Percentiles rank a stretch among this genome's conserved stretches.
phyloP scores from a whole-genome alignment of 176 grass and related monocot genomes.

The Hyparrhenia diplandra region DNA sequence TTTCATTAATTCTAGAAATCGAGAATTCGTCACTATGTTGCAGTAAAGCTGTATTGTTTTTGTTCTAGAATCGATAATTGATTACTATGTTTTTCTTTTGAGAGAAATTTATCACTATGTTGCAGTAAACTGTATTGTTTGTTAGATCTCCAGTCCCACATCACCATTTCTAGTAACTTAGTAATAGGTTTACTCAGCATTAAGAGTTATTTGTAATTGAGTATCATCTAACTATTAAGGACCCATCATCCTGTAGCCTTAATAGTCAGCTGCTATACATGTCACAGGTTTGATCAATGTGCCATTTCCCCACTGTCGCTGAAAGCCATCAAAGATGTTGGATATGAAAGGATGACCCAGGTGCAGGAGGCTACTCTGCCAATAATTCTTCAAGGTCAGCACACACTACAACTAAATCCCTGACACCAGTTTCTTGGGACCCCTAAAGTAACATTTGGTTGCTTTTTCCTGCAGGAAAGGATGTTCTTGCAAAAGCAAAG shows the following conservation, averaged over 20 bases:
- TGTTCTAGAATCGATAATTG: not conserved
- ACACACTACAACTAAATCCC: not conserved
- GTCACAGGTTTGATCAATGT: constrained; percentile 63
- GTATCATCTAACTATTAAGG: not conserved
- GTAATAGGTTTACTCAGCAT: not conserved
- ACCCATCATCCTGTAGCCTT: not conserved
- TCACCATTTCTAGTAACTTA: not conserved
- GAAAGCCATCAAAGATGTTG: constrained; percentile 52
- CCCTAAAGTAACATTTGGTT: not conserved
- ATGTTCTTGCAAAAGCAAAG: constrained; percentile 99
- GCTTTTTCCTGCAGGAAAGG: constrained; percentile 54
- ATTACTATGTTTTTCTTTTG: too few relatives aligned
- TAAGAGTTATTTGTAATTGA: not conserved
- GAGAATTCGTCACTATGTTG: not conserved
- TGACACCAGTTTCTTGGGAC: not conserved
- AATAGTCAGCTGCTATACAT: constrained; percentile 5
- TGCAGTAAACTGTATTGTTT: not conserved
- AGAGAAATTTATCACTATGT: not conserved
- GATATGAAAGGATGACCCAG: constrained; percentile 71
- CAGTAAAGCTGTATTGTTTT: too few relatives aligned
- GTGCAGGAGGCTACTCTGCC: constrained; percentile 74
- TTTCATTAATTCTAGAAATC: not conserved
- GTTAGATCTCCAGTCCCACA: not conserved
- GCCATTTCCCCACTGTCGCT: constrained; percentile 51
- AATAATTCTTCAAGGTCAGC: constrained; percentile 55